These are phyloP conservation scores for Spizellomyces punctatus DNA, from an alignment of 192 early-diverging fungal species.

Conservation along the genomic window DNA sequence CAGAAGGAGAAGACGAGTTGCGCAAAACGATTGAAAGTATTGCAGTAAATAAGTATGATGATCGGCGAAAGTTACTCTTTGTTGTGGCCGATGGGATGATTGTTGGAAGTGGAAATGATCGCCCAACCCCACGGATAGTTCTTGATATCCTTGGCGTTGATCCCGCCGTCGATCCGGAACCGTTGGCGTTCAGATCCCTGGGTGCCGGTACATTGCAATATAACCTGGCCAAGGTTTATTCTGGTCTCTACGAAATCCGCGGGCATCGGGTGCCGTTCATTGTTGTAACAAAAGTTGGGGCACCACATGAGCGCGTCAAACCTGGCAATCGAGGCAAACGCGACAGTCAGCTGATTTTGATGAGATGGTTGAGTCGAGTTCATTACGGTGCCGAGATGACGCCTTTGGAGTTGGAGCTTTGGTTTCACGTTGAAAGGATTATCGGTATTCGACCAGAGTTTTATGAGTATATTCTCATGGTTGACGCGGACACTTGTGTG, in stretches of 20 bases:
- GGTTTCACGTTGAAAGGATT: slow-evolving; percentile 88
- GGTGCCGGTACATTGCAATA: slow-evolving; percentile 69
- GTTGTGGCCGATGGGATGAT: slow-evolving; percentile 95
- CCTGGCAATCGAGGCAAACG: slow-evolving; percentile 96
- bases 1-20: slow-evolving; percentile 88
- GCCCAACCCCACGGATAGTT: slow-evolving; percentile 88
- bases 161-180: slow-evolving; percentile 64
- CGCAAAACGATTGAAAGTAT: slow-evolving; percentile 87
- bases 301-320: slow-evolving; percentile 69
- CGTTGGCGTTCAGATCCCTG: slow-evolving; percentile 74
- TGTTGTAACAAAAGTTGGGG: slow-evolving; percentile 87
- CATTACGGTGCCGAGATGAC: slow-evolving; percentile 84
- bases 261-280: slow-evolving; percentile 88
- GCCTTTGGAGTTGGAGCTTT: slow-evolving; percentile 90
- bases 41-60: slow-evolving; percentile 80
- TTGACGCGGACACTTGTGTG: slow-evolving; percentile 90
- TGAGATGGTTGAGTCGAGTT: slow-evolving; percentile 92
- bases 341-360: slow-evolving; percentile 93
- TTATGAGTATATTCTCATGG: slow-evolving; percentile 90
- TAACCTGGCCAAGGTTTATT: slow-evolving; percentile 95
- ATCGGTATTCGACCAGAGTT: slow-evolving; percentile 89
- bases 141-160: slow-evolving; percentile 89
- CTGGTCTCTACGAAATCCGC: slow-evolving; percentile 82
- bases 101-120: slow-evolving; percentile 88
- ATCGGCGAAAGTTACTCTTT: slow-evolving; percentile 89